A percentile compares a stretch with the other conserved stretches of the same genome.
These are phyloP conservation scores for Ceratocystis smalleyi DNA, from an alignment of 2,329 filamentous ascomycete genomes.

Conservation along the genomic window DNA sequence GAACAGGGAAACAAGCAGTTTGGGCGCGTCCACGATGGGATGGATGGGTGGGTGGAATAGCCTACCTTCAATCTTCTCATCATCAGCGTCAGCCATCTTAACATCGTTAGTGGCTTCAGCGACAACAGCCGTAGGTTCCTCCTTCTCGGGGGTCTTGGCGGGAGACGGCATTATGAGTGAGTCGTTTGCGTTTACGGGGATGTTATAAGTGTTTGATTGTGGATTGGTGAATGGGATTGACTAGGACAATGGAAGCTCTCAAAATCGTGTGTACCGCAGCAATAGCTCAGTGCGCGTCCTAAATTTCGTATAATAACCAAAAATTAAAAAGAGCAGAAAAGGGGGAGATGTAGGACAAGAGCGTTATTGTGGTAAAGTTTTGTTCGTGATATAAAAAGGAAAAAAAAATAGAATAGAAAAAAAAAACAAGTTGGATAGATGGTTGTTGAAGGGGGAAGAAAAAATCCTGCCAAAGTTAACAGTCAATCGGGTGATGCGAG, in stretches of 20 bases:
- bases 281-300: background rate
- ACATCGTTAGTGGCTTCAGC: constrained; percentile 19
- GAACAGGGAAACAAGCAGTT: background rate
- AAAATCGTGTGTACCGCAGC: background rate
- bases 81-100: constrained; percentile 20
- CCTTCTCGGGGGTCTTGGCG: constrained; percentile 17
- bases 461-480: constrained; percentile 5
- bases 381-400: background rate
- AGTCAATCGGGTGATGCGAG: constrained; percentile 7
- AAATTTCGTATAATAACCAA: background rate
- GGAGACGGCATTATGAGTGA: constrained; percentile 16
- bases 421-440: background rate
- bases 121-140: constrained; percentile 14
- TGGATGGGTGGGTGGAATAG: background rate
- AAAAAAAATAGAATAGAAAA: background rate
- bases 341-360: background rate
- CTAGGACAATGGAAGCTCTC: constrained; percentile 2
- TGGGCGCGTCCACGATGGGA: background rate
- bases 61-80: constrained; percentile 19
- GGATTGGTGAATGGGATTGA: background rate
- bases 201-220: background rate
- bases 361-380: background rate
- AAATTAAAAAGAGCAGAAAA: background rate
- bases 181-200: background rate
- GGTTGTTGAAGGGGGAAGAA: background rate